Evolutionary conservation across 352 stramenopile genomes (phyloP), one percentile per base, ranked within the genome.

Genomic region (Phytophthora pini): DNA sequence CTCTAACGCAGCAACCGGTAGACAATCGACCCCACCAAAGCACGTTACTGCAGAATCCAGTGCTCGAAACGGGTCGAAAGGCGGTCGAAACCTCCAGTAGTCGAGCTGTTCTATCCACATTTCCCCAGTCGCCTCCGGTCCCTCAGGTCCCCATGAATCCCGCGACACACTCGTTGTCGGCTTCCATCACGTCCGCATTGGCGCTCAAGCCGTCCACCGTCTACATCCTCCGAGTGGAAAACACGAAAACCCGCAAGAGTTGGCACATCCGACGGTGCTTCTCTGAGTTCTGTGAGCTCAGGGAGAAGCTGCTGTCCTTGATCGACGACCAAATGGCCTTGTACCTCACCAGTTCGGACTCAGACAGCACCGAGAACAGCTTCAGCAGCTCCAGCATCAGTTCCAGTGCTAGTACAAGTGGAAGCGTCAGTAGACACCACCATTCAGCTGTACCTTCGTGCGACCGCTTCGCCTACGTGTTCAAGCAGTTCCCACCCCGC

Each of bases 261-360:
- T 93, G 84, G 84, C 82, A 89, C 59, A 56, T 91, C 26, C 80
- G 78, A 36, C 80, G 84, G 12, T 90, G 82, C 59, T 93, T 93
- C 52, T 81, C 80, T 24, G 84, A 93, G 41, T 93, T 93, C 50
- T 86, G 79, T 34, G 84, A 90, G 59, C 57, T 93, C 47, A 80
- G 82, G 38, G 84, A 90, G 29, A 84, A 88, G 43, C 76, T 93
- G 55, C 54, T 90, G 34, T 67, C 73, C 3, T 69, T 90, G 17
- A 81, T 92, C 48, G 80, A 89, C 24, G 72, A 80, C 40, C 52
- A 72, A 15, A 77, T 68, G 57, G 63, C 66, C n/a, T 41, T 24
- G 34, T 74, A 77, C 48, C 64, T 77, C 36, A 66, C 68, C 2
- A 68, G 61, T 12, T 17, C 44, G 3, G 64, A 69, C 10, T 39